A percentile compares a stretch with the other conserved stretches of the same genome.
phyloP scores from a whole-genome alignment of 208 protist genomes.

The Herpetomonas samuelpessoai region DNA sequence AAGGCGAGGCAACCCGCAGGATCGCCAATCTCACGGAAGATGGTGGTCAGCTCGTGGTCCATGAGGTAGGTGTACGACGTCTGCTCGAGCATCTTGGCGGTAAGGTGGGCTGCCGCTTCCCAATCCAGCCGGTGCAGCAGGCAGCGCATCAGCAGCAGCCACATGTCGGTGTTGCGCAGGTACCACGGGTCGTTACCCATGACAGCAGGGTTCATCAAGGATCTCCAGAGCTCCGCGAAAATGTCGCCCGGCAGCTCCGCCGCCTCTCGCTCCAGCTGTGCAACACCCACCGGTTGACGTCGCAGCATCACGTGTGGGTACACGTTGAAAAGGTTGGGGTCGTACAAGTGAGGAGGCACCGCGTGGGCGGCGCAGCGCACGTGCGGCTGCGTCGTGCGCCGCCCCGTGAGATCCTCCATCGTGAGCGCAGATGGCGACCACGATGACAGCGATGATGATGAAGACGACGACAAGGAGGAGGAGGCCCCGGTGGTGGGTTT shows the following conservation, averaged over 20 bases:
- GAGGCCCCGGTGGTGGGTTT: conserved; percentile 5
- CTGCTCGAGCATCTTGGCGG: conserved; percentile 63
- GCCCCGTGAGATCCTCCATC: conserved; percentile 20
- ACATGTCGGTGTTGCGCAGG: conserved; percentile 83
- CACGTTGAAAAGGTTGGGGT: conserved; percentile 75
- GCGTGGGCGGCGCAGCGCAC: conserved; percentile 36
- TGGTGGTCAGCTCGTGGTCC: conserved; percentile 76
- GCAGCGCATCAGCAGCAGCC: conserved; percentile 68
- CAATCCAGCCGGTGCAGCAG: conserved; percentile 85
- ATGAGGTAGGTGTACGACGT: conserved; percentile 81
- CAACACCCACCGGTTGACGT: not conserved
- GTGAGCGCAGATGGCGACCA: too few relatives aligned
- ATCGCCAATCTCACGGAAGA: conserved; percentile 85
- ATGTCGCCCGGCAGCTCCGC: conserved; percentile 49
- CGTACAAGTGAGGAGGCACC: conserved; percentile 74
- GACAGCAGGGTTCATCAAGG: conserved; percentile 59
- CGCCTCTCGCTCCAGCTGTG: conserved; percentile 3
- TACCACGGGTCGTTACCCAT: conserved; percentile 75
- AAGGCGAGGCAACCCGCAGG: conserved; percentile 79
- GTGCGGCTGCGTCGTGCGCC: conserved; percentile 71
- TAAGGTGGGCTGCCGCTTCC: conserved; percentile 82
- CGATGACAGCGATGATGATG: too few relatives aligned
- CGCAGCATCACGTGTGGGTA: conserved; percentile 65
- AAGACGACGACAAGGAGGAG: not conserved
- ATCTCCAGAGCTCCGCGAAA: conserved; percentile 76